Evolutionary conservation across 768 basidiomycete genomes (phyloP), one percentile per base, ranked within the genome.

Genomic region (Amanita pseudoporphyria): DNA sequence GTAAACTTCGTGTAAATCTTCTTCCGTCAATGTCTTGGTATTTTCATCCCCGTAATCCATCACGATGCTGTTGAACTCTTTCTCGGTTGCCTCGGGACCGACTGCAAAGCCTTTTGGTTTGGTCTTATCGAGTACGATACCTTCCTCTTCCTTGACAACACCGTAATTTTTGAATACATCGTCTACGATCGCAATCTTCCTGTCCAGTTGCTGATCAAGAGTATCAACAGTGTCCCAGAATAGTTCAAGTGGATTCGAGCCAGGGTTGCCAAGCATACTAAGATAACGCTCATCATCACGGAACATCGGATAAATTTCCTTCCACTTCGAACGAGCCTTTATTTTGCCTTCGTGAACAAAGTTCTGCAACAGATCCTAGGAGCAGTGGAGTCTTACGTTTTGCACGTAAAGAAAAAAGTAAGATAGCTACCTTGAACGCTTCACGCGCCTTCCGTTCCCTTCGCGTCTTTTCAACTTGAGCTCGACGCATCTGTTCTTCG

Each of bases 221-320:
- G 71, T 73, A 64, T 99, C 96, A 39, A 96, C 84, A 9, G 76
- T 62, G 64, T 98, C 95, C 91, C 93, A 96, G 67, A 96, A 98
- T 3, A 98, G 76, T 59, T 99, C 96, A 26, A 99, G 74, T 1
- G 95, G 94, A 56, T 88, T 93, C 1, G 92, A 95, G 12, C 96
- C 96, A 6, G 89, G 88, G 57, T 86, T 88, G 13, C 96, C 95
- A 14, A 98, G 80, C 65, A 98, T 81, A 53, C 77, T 73, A 37
- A 84, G 72, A 67, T 98, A 99, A n/a, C 90, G 80, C 38, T 76
- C 71, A 60, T 96, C 90, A 30, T 82, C 71, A 6, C 72, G 71
- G 67, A 98, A 82, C 19, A 72, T 66, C 0, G 88, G 83, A 57
- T 92, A 92, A 22, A 92, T 75, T 31, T 85, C 76, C 63, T 92